Base-by-base conservation (phyloP, 257 asterid genomes). In the Nicotiana undulata region DNA sequence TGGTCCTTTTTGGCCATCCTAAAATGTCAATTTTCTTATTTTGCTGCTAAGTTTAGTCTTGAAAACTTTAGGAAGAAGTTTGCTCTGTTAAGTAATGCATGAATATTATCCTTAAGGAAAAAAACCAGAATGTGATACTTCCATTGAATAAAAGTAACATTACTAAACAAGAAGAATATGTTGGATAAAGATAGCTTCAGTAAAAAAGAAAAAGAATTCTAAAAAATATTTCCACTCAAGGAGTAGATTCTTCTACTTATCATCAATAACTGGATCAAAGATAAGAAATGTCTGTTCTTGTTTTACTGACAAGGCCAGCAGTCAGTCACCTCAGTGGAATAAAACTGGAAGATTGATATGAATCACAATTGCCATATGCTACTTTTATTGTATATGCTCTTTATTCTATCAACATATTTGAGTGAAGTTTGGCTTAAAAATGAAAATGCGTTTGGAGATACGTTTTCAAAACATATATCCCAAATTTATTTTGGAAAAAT, bases 111-210 rank as follows among this genome's bases (percentile, higher is more conserved):
- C 60, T 56, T 32, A 44, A 80, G 52, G 85, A 77, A 74, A 83
- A 9, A 55, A 34, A 58, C 77, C 77, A 82, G 97, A 89, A 92
- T 92, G 87, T 85, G 97, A 88, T 89, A 88, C 93, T 87, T 80
- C 16, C 83, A 87, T 82, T 86, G 80, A 67, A 79, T 67, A 56
- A 76, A 76, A 77, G 84, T 83, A 75, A 65, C 83, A 70, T 77
- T 77, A 82, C 70, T 77, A 87, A 88, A 85, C 90, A 89, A 76
- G 81, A 82, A 83, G 90, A 88, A 87, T 86, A 87, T 84, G 86
- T 85, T 87, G 81, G 86, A 84, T 86, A 85, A 81, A 76, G 86
- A 87, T 87, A 86, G 51, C 86, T 86, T 88, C 84, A 53, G 76
- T 67, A 81, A 82, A 82, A 79, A 70, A 83, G 86, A 52, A 60